Base-by-base conservation (phyloP, 202 grass and related monocot genomes). In the Panicum virgatum region DNA sequence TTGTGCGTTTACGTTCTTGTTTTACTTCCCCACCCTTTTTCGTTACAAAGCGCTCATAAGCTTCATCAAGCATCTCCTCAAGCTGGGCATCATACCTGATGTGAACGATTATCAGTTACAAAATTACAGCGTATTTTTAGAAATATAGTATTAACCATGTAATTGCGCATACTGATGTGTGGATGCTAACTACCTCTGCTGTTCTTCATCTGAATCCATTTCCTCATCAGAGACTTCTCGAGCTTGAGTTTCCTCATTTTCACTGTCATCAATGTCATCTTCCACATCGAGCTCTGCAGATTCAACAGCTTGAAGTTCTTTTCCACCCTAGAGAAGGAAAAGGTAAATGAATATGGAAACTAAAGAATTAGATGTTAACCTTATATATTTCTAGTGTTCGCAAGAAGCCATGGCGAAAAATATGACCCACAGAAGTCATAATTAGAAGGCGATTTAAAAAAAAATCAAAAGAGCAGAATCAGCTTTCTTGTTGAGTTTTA, bases 1-100 rank as follows among this genome's bases (percentile, higher is more conserved):
- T 93, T 74, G 89, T 72, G 57, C 96, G 92, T 77, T 96, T 98
- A 58, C 84, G 81, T 82, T 80, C 92, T 86, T 98, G 83, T 88
- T 96, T 96, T 59, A 82, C 74, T 80, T 78, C 80, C 51, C 96
- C 96, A 44, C 92, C 92, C 44, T 90, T 96, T 87, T 80, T 95
- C 15, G 73, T 96, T 79, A 98, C 74, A 87, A 88, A 98, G 52
- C 87, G 87, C 72, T 95, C 89, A 78, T 96, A 98, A 47, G 92
- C 96, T 82, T 90, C 83, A 86, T 98, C 96, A 72, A 98, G 91
- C 85, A 96, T 93, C 32, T 91, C 85, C 82, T 98, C 96, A 51
- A 98, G 90, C 83, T 98, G 89, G 10, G 85, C 88, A 57, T 98
- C 72, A 56, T 98, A 98, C 87, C 96, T 98, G 62, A 27, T 69